Conservation (phyloP, 73 alveolate species). For the Stentor roeselii region DNA sequence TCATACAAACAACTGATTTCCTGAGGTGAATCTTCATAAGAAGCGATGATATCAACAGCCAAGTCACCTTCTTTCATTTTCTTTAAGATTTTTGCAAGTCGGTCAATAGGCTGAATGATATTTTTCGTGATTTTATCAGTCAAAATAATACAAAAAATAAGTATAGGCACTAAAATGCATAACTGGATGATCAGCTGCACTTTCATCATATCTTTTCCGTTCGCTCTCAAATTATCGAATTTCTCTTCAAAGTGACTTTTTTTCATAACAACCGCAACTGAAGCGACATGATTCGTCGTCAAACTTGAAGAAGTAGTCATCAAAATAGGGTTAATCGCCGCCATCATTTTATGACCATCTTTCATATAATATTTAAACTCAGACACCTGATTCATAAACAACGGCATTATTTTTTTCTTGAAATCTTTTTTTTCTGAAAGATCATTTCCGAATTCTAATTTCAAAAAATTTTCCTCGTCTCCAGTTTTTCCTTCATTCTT, state of each 20-base stretch:
- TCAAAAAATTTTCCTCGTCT: neutral
- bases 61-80: neutral
- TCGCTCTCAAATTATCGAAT: neutral
- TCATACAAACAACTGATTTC: conserved; percentile 3
- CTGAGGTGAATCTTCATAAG: neutral
- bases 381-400: neutral
- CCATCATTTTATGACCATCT: conserved; percentile 11
- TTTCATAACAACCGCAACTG: conserved; percentile 17
- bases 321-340: neutral
- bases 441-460: neutral
- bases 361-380: conserved; percentile 5
- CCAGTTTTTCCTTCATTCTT: neutral
- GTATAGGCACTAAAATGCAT: neutral
- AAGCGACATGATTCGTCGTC: neutral
- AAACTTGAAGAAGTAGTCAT: neutral
- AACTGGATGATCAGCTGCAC: neutral
- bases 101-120: neutral
- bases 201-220: neutral
- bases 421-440: neutral
- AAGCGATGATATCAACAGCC: neutral
- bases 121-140: neutral
- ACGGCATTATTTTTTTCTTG: neutral
- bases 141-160: neutral
- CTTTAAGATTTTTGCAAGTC: neutral
- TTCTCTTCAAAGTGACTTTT: neutral